phyloP scores from a whole-genome alignment of 2,329 filamentous ascomycete species.

The Incumbomyces lentus region DNA sequence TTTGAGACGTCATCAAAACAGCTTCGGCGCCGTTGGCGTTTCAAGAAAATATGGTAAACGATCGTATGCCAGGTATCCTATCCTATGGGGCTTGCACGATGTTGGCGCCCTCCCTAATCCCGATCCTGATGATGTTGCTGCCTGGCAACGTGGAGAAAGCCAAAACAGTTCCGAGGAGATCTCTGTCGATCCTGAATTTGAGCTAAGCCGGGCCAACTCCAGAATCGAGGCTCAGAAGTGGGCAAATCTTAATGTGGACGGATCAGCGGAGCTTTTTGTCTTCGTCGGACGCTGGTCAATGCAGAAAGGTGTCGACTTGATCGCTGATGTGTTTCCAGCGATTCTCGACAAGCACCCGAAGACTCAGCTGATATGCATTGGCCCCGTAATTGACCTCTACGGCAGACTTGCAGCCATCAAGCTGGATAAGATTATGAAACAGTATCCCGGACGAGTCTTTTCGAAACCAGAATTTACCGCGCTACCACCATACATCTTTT shows the following conservation, averaged over 20 bases:
- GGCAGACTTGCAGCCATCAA: constrained; percentile 50
- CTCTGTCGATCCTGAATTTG: constrained; percentile 37
- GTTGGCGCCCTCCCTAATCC: constrained; percentile 48
- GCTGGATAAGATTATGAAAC: constrained; percentile 44
- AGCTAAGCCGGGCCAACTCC: constrained; percentile 37
- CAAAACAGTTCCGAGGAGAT: constrained; percentile 21
- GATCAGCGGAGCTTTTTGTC: constrained; percentile 46
- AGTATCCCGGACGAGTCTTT: constrained; percentile 47
- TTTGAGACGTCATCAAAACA: constrained; percentile 48
- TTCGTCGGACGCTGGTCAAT: constrained; percentile 51
- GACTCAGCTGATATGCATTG: constrained; percentile 45
- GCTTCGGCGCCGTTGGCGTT: constrained; percentile 50
- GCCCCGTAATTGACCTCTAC: constrained; percentile 49
- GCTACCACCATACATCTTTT: constrained; percentile 49
- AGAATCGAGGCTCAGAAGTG: constrained; percentile 48
- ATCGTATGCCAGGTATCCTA: constrained; percentile 47
- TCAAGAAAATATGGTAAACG: constrained; percentile 50
- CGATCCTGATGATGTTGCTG: constrained; percentile 46
- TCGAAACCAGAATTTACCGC: constrained; percentile 51
- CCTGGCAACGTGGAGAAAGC: constrained; percentile 33
- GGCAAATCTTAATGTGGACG: constrained; percentile 45
- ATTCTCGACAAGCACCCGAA: constrained; percentile 44
- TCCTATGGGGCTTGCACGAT: constrained; percentile 47
- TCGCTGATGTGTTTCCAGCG: constrained; percentile 49
- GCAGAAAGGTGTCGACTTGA: constrained; percentile 48